Evolutionary conservation across 2,329 filamentous ascomycete genomes (phyloP).

Genomic region (Xylariaceae sp.): DNA sequence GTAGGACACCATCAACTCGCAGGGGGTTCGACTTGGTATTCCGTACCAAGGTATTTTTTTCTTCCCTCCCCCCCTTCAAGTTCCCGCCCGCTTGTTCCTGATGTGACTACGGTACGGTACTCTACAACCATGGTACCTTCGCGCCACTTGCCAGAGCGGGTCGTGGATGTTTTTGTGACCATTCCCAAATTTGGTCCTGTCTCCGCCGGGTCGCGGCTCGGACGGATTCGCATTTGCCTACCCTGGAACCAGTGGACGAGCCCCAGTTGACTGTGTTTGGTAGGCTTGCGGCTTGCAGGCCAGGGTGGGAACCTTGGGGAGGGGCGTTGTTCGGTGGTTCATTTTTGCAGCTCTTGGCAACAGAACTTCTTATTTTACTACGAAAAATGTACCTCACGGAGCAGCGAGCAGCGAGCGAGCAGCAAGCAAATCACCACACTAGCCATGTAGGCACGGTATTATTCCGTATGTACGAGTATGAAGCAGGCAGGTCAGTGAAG

Average conservation of each 20-base stretch:
- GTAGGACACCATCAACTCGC: neutral
- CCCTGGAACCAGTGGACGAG: constrained; percentile 19
- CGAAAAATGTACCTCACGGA: neutral
- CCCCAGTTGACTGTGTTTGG: constrained; percentile 28
- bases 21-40: neutral
- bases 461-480: neutral
- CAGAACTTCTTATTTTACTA: constrained; percentile 4
- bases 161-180: constrained; percentile 25
- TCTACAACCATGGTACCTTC: constrained; percentile 22
- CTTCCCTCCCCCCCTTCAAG: neutral
- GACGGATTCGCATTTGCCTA: constrained; percentile 32
- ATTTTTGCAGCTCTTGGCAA: constrained; percentile 29
- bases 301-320: constrained; percentile 19
- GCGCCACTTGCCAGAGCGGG: constrained; percentile 24
- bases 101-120: constrained; percentile 17
- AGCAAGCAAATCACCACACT: neutral
- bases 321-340: constrained; percentile 27
- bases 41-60: neutral
- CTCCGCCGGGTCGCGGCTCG: constrained; percentile 32
- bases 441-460: neutral
- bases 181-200: constrained; percentile 30
- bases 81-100: constrained; percentile 20
- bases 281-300: constrained; percentile 28
- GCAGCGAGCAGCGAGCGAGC: neutral
- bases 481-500: neutral